Base-by-base conservation (phyloP, 2,329 filamentous ascomycete genomes). In the Hypomyces rosellus region DNA sequence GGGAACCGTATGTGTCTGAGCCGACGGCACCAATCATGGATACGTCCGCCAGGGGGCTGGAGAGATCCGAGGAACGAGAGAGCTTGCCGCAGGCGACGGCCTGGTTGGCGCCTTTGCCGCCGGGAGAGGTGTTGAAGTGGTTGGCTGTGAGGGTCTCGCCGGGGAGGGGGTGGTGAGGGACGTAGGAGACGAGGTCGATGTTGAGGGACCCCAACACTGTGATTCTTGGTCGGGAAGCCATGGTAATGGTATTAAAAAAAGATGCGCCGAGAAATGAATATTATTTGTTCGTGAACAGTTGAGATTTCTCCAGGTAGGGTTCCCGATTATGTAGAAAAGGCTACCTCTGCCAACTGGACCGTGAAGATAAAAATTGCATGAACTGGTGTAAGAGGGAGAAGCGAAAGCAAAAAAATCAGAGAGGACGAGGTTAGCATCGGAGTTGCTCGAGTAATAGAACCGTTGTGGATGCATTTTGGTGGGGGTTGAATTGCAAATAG, bases 61-160 rank as follows among this genome's bases (percentile, higher is more conserved):
- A 52, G 48, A 66, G 57, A 53, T 63, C 53, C 33, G 64, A 59
- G 25, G 75, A 63, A 44, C 86, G 80, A 1, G 88, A 93, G 46
- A 95, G 80, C 55, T 92, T 88, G 46, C 85, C 88, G 70, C 86
- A 90, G 20, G 90, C 89, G 50, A 96, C 88, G 53, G 90, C 91
- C 73, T 97, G 92, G 74, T 97, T 97, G 54, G 91, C 90, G 56
- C 92, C 92, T 72, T 99, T 99, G 51, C 93, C 92, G 61, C 92
- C 93, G 30, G 87, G 85, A 40, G 87, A 90, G 34, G 85, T 89
- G 63, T 78, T 78, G 71, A 95, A 95, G 16, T 82, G 83, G 57
- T 75, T 83, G 44, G 89, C 81, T 2, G 88, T 91, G 46, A 97
- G 77, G 3, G 92, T 97, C 71, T 99, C 92, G 58, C 92, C 93